Conservation (phyloP, 2,329 filamentous ascomycete genomes). For the Aureobasidium sp. region DNA sequence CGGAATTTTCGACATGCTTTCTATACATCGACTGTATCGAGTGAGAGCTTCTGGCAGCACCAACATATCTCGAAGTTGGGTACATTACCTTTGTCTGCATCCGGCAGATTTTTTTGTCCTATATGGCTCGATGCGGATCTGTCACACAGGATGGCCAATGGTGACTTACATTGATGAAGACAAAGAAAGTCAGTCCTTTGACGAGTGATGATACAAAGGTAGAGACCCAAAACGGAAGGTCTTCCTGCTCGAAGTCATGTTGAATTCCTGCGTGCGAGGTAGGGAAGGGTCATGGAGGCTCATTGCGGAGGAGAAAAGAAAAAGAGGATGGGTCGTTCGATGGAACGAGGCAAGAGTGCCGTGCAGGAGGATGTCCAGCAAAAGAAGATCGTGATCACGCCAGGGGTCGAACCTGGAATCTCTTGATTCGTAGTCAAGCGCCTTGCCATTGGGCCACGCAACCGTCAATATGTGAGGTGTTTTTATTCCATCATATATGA, state of each 20-base stretch:
- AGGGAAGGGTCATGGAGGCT: neutral
- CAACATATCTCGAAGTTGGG: neutral
- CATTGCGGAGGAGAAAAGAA: too few species aligned
- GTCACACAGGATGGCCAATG: neutral
- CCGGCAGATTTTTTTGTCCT: neutral
- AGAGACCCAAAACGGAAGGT: neutral
- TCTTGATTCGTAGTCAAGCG: conserved; percentile 46
- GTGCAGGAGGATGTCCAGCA: neutral
- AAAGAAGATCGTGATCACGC: conserved; percentile 5
- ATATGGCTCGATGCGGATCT: neutral
- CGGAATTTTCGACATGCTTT: neutral
- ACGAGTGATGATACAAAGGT: neutral
- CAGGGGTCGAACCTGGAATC: conserved; percentile 18
- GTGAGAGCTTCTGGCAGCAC: neutral
- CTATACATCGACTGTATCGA: too few species aligned
- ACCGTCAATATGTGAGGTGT: neutral
- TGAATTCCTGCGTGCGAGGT: neutral
- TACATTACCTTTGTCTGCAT: neutral
- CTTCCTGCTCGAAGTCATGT: neutral
- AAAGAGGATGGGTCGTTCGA: too few species aligned
- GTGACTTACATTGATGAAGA: neutral
- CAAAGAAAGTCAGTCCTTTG: neutral
- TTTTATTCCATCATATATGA: neutral
- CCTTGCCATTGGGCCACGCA: conserved; percentile 51
- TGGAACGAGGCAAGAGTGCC: neutral